These are phyloP conservation scores for Vigna unguiculata DNA, from an alignment of 306 rosid species.

Conservation along the genomic window DNA sequence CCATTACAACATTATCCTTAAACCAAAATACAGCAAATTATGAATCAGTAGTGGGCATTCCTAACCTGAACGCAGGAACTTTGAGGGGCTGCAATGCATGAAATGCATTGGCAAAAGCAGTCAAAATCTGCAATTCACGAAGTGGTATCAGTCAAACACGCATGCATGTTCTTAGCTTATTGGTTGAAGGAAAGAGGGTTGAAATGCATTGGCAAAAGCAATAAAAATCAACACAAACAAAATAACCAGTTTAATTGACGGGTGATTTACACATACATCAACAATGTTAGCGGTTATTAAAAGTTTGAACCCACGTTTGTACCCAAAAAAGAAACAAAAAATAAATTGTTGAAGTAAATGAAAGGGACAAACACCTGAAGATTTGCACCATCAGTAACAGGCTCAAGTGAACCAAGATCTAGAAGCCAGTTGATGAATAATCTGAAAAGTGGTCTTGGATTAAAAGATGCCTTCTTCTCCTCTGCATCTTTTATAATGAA, in stretches of 20 bases:
- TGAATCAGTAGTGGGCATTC: slow-evolving; percentile 19
- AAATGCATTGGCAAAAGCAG: slow-evolving; percentile 82
- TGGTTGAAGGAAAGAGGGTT: not conserved
- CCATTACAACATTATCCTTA: slow-evolving; percentile 1
- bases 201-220: not conserved
- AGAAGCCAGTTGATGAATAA: slow-evolving; percentile 88
- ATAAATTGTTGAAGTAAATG: slow-evolving; percentile 4
- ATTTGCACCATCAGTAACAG: slow-evolving; percentile 87
- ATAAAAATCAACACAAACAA: not conserved
- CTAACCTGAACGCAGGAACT: slow-evolving; percentile 93
- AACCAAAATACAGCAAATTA: slow-evolving; percentile 16
- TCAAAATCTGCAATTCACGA: slow-evolving; percentile 73
- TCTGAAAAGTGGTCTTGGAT: slow-evolving; percentile 92
- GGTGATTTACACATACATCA: not conserved
- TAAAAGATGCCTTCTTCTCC: slow-evolving; percentile 85
- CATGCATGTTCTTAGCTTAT: not conserved
- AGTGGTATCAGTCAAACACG: slow-evolving; percentile 38
- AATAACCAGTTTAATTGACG: not conserved
- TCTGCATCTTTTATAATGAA: slow-evolving; percentile 84
- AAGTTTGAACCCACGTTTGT: not conserved
- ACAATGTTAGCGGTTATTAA: not conserved
- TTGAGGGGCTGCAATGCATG: slow-evolving; percentile 95
- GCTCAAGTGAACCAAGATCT: slow-evolving; percentile 91
- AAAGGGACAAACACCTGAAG: slow-evolving; percentile 69
- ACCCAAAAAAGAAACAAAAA: not conserved